These are phyloP conservation scores for Elaeis oleifera DNA, from an alignment of 202 grass and related monocot genomes.

Conservation along the genomic window DNA sequence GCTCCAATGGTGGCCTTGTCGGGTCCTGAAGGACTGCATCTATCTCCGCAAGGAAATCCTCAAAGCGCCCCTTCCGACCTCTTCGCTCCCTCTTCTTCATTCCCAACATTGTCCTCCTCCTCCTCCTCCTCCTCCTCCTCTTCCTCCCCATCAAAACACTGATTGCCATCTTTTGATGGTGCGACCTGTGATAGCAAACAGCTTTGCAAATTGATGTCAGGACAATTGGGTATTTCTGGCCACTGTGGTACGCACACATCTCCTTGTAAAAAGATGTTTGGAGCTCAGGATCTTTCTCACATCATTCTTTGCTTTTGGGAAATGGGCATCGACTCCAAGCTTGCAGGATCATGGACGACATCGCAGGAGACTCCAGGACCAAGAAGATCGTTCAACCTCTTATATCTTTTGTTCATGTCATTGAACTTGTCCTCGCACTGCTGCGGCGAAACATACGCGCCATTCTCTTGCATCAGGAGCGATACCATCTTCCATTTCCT, in stretches of 20 bases:
- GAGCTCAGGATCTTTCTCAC: conserved; percentile 22
- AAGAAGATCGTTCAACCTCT: conserved; percentile 21
- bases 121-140: conserved; percentile 17
- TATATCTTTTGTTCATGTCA: conserved; percentile 29
- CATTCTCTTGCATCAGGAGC: conserved; percentile 6
- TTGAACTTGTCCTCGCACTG: conserved; percentile 35
- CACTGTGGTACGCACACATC: conserved; percentile 23
- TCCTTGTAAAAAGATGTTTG: conserved; percentile 25
- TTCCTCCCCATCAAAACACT: not conserved
- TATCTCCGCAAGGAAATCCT: not conserved
- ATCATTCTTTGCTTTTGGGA: conserved; percentile 10
- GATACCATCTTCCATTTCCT: conserved; percentile 31
- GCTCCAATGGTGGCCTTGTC: conserved; percentile 2
- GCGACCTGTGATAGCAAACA: not conserved
- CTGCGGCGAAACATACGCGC: conserved; percentile 19
- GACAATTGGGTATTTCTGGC: conserved; percentile 15
- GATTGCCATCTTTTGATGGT: not conserved
- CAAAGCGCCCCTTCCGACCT: not conserved
- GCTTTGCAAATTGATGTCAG: not conserved
- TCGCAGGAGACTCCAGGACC: conserved; percentile 4
- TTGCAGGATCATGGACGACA: conserved; percentile 1
- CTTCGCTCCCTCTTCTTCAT: conserved; percentile 3
- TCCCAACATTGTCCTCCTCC: not conserved
- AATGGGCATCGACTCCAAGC: conserved; percentile 19
- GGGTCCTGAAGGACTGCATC: not conserved